phyloP scores from a whole-genome alignment of 1,284 basidiomycete genomes.

The Cerrena zonata region DNA sequence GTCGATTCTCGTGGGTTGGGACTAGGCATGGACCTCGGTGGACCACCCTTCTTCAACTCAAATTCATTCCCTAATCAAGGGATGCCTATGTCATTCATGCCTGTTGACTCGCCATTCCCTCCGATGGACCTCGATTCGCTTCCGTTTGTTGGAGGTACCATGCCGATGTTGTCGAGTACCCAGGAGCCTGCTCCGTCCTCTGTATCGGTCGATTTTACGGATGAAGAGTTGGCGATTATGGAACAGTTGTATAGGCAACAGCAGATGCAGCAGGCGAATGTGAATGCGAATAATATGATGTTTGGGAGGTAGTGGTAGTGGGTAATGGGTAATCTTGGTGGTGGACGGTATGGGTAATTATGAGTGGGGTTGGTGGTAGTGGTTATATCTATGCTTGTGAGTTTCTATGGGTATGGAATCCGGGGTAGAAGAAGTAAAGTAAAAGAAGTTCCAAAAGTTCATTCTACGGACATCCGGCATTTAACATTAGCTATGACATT shows the following conservation, averaged over 20 bases:
- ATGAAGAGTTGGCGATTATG: constrained; percentile 26
- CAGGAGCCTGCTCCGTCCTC: neutral
- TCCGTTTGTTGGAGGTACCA: neutral
- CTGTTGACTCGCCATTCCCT: neutral
- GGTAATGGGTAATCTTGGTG: too few species aligned
- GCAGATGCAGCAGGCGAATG: constrained; percentile 2
- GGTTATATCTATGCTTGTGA: too few species aligned
- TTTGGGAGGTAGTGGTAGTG: neutral
- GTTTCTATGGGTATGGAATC: too few species aligned
- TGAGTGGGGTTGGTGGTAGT: too few species aligned
- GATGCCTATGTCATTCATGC: neutral
- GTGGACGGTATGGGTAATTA: too few species aligned
- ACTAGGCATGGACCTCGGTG: neutral
- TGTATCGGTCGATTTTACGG: constrained; percentile 20
- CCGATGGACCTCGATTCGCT: neutral
- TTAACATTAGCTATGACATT: too few species aligned
- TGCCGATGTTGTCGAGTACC: neutral
- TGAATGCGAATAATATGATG: neutral
- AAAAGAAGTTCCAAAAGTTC: too few species aligned
- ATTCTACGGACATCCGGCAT: too few species aligned
- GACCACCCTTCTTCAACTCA: neutral
- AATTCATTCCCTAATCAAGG: neutral
- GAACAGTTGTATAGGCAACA: constrained; percentile 26
- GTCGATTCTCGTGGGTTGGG: neutral
- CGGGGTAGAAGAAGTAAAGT: too few species aligned